Evolutionary conservation across 2,329 filamentous ascomycete genomes (phyloP).

Genomic region (Talaromyces piceae): DNA sequence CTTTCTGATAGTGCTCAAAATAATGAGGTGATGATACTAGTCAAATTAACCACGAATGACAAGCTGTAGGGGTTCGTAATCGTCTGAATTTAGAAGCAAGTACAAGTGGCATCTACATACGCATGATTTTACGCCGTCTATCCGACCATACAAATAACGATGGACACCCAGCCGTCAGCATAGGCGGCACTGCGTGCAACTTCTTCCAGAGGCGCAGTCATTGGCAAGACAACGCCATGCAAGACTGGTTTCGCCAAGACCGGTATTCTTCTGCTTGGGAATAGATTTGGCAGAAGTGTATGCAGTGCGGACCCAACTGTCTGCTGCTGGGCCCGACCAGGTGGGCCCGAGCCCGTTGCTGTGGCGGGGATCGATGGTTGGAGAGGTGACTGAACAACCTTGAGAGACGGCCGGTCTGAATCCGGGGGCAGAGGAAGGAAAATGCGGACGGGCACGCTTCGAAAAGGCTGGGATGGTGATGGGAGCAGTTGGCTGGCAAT

Average conservation of each 20-base stretch:
- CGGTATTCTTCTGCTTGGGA: conserved; percentile 77
- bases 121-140: conserved; percentile 16
- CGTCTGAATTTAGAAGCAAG: too few relatives aligned
- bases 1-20: too few relatives aligned
- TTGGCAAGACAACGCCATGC: conserved; percentile 77
- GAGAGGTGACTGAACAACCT: conserved; percentile 69
- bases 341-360: conserved; percentile 11
- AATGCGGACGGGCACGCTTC: conserved; percentile 77
- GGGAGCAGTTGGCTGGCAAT: conserved; percentile 71
- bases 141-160: conserved; percentile 67
- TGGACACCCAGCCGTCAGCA: conserved; percentile 83
- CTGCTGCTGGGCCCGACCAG: conserved; percentile 43
- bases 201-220: conserved; percentile 72
- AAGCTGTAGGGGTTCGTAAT: too few relatives aligned
- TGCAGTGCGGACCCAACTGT: conserved; percentile 74
- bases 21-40: too few relatives aligned
- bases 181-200: conserved; percentile 76
- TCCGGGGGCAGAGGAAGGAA: conserved; percentile 68
- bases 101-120: too few relatives aligned
- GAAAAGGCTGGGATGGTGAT: conserved; percentile 60
- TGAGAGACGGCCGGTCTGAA: conserved; percentile 43
- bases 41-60: too few relatives aligned
- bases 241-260: conserved; percentile 77
- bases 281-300: conserved; percentile 66
- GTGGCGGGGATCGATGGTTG: conserved; percentile 38